phyloP scores from a whole-genome alignment of 2,329 filamentous ascomycete species.

The Emergomyces pasteurianus region DNA sequence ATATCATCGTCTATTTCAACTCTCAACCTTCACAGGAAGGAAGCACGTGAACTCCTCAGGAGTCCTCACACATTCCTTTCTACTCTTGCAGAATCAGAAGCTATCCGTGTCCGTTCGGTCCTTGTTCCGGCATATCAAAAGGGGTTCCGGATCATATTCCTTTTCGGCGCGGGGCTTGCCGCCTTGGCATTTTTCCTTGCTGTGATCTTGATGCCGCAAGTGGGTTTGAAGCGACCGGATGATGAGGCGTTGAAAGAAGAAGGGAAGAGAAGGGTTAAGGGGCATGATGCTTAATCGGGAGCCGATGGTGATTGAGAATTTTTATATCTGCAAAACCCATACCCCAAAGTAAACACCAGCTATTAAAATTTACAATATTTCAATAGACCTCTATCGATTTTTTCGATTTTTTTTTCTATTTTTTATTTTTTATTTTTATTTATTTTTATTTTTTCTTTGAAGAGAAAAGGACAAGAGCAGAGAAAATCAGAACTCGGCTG shows the following conservation, averaged over 20 bases:
- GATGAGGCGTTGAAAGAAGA: conserved; percentile 7
- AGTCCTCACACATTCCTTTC: conserved; percentile 21
- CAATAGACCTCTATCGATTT: too few species aligned
- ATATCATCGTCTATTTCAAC: conserved; percentile 14
- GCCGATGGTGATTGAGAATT: not conserved
- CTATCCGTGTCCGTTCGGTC: conserved; percentile 14
- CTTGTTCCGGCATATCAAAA: conserved; percentile 26
- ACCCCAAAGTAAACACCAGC: too few species aligned
- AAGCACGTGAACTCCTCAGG: conserved; percentile 19
- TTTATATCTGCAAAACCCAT: too few species aligned
- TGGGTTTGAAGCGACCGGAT: conserved; percentile 13
- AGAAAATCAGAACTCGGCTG: too few species aligned
- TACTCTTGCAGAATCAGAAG: conserved; percentile 13
- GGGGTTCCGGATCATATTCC: conserved; percentile 31
- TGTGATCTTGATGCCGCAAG: conserved; percentile 27
- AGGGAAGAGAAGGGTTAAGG: conserved; percentile 1
- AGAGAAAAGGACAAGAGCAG: too few species aligned
- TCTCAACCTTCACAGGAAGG: conserved; percentile 14
- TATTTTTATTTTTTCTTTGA: too few species aligned
- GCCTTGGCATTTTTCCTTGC: conserved; percentile 24
- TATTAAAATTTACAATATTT: too few species aligned
- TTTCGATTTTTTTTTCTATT: too few species aligned
- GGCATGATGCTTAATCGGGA: not conserved
- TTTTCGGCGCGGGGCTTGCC: conserved; percentile 26
- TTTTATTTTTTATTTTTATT: too few species aligned